phyloP scores from a whole-genome alignment of 768 basidiomycete species.

The Serendipita vermifera region DNA sequence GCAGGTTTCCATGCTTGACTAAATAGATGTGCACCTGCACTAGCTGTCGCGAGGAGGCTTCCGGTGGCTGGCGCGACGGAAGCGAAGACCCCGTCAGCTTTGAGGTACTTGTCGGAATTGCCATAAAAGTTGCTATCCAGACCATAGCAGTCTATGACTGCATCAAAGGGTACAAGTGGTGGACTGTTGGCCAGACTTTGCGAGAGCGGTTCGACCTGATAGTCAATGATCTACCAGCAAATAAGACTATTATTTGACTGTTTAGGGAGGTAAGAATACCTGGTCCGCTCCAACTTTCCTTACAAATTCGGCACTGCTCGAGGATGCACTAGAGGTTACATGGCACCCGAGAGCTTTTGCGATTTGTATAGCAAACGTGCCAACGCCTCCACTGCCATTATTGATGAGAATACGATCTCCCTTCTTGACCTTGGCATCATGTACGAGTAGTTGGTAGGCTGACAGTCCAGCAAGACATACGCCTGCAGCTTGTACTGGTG shows the following conservation, averaged over 20 bases:
- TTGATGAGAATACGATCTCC: constrained; percentile 55
- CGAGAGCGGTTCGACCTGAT: constrained; percentile 39
- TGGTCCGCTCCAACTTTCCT: constrained; percentile 51
- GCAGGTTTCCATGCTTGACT: constrained; percentile 26
- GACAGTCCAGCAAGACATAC: constrained; percentile 47
- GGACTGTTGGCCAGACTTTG: constrained; percentile 33
- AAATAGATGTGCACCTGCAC: constrained; percentile 1
- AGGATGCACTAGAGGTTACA: constrained; percentile 48
- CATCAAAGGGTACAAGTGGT: constrained; percentile 39
- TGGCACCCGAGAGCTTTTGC: constrained; percentile 50
- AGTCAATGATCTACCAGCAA: constrained; percentile 41
- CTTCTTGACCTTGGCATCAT: constrained; percentile 36
- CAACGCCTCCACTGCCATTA: constrained; percentile 57
- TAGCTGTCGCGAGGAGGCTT: constrained; percentile 25
- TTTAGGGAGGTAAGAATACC: constrained; percentile 23
- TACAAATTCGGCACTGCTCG: constrained; percentile 46
- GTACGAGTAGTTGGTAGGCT: constrained; percentile 42
- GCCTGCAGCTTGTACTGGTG: constrained; percentile 46
- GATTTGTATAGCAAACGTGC: constrained; percentile 57
- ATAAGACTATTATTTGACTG: not conserved
- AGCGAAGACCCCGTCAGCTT: constrained; percentile 39
- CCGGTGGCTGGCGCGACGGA: constrained; percentile 38
- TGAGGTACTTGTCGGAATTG: constrained; percentile 39
- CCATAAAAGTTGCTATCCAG: constrained; percentile 39
- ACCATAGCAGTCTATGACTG: constrained; percentile 49